Base-by-base conservation (phyloP, 176 grass and related monocot species). In the Zoysia pacifica region DNA sequence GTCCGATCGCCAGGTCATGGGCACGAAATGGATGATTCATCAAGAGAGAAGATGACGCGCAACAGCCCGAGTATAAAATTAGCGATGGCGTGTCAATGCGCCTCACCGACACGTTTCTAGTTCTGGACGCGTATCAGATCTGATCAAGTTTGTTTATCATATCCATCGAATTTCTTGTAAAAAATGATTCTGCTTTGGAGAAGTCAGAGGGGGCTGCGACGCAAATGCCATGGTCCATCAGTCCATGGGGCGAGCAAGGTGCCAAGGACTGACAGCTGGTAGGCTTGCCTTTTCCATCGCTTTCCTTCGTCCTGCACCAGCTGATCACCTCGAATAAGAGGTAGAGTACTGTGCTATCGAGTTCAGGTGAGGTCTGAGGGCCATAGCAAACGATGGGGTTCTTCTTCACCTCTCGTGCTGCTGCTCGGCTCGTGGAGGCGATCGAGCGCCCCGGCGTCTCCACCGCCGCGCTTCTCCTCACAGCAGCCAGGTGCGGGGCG, bases 401-500 rank as follows among this genome's bases (percentile, higher is more conserved):
- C 82, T 70, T 67, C 38, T 89, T 89, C 82, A 53, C 77, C 49
- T 89, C 82, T 2, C 71, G 76, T 49, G 71, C 82, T 2, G 77
- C 65, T 36, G 70, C 71, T 70, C 77, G 87, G 28, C 54, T 88
- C 54, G 39, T 54, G 70, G 81, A 79, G n/a, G 63, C 67, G 46
- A 36, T 80, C 70, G 36, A 39, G 46, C 70, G 65, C 55, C 82
- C 87, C 58, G 65, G 82, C 82, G 48, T 76, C 65, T 76, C 77
- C 65, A 89, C 82, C 7, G 71, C 77, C 0, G 87, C 87, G 4
- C 87, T 89, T 5, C 77, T 89, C 6, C 72, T 89, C 11, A 64
- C 87, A 0, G 87, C 82, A 1, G 87, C 77, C 70, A 89, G 87
- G 87, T 89, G 64, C 41, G 79, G 64, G 77, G 65, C 48, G 65